Evolutionary conservation across 176 grass and related monocot species (phyloP), one percentile per base, ranked within the genome.

Genomic region (Oryza meridionalis): DNA sequence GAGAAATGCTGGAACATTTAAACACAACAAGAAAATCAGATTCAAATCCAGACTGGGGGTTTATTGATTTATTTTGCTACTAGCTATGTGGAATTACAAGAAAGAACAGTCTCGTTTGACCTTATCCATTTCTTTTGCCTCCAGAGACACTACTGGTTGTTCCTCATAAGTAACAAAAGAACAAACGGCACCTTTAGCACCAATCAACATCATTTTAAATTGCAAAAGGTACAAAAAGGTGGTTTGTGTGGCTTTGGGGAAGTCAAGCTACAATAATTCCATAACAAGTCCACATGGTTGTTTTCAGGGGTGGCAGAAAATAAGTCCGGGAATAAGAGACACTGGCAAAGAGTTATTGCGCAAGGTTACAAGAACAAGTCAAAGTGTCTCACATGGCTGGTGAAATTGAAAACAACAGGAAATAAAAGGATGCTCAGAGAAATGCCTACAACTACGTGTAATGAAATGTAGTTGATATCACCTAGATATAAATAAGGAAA

Each of bases 141-240:
- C 32, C 5, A 72, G 40, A 45, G 22, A 44, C 68, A 44, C 55
- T 33, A 45, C 10, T 22, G 17, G 24, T 46, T 64, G 53, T 19
- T 42, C 63, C 67, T 46, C 25, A 73, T 51, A 73, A 47, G 81
- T 27, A 51, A 19, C 43, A 75, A 75, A 75, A 65, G 59, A 75
- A 84, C 61, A 75, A 37, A 65, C 33, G 1, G 7, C 81, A 49
- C 9, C 71, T 84, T 84, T 75, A 67, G 19, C 71, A 27, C 31
- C 61, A 51, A 62, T 75, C 29, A 3, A 17, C 1, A 17, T 84
- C 71, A 12, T 84, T 45, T 19, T 76, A 76, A 75, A 76, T 75
- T 27, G 71, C 61, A 75, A 76, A 84, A 84, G 44, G 32, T 75
- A 64, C 44, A 35, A 14, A 42, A 83, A 38, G 59, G 26, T 50